These are phyloP conservation scores for Ajuga reptans DNA, from an alignment of 305 asterid species.

Conservation along the genomic window DNA sequence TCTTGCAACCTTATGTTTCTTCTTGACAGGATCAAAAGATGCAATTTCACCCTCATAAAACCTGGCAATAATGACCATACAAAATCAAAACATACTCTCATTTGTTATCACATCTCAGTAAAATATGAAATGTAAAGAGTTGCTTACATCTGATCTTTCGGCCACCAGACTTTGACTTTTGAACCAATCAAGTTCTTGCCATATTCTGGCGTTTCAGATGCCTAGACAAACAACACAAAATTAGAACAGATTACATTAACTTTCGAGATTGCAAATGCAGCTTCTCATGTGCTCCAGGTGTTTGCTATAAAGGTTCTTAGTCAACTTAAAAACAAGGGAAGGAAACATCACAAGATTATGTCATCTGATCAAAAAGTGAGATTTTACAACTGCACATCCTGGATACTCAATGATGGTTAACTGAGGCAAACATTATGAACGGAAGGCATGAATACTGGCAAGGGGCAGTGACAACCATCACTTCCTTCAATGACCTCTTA, in stretches of 20 bases:
- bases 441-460: neutral
- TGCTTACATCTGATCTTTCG: conserved; percentile 62
- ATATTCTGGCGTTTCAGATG: conserved; percentile 33
- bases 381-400: neutral
- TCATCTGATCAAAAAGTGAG: neutral
- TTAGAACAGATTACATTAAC: neutral
- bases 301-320: neutral
- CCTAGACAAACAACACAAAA: conserved; percentile 38
- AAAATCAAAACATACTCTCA: conserved; percentile 7
- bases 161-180: conserved; percentile 90
- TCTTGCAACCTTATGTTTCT: conserved; percentile 63
- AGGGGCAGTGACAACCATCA: neutral
- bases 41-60: conserved; percentile 66
- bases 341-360: neutral
- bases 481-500: neutral
- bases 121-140: conserved; percentile 13
- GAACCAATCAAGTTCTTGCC: conserved; percentile 65
- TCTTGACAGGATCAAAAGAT: conserved; percentile 59
- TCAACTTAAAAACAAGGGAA: neutral
- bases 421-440: neutral
- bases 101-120: neutral
- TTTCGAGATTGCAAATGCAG: conserved; percentile 15
- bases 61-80: conserved; percentile 41
- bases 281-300: neutral
- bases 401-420: neutral